Evolutionary conservation across 2,329 filamentous ascomycete species (phyloP).

Genomic region (Coniochaeta hoffmannii): DNA sequence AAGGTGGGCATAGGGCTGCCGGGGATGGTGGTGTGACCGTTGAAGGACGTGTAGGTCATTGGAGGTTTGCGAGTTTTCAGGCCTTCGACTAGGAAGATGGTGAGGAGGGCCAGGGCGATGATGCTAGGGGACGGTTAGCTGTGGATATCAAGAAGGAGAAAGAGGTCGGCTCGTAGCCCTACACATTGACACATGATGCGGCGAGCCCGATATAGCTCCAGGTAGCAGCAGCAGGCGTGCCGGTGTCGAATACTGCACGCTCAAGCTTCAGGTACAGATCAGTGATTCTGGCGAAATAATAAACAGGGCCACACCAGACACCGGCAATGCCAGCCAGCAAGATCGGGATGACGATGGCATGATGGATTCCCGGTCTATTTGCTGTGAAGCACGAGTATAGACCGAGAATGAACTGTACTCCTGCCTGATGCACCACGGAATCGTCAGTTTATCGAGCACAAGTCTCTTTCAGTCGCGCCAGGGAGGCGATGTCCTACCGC

Average conservation of each 20-base stretch:
- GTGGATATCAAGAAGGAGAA: too few species aligned
- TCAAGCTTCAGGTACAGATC: conserved; percentile 4
- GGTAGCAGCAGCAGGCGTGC: conserved; percentile 3
- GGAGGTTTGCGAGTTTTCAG: neutral
- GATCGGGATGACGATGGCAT: conserved; percentile 7
- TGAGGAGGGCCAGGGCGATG: conserved; percentile 16
- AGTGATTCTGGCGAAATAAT: conserved; percentile 10
- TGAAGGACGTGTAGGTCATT: neutral
- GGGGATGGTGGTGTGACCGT: neutral
- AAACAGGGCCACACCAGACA: conserved; percentile 11
- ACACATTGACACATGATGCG: conserved; percentile 11
- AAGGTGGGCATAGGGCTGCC: neutral
- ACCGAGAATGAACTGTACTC: conserved; percentile 13
- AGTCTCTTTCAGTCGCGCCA: neutral
- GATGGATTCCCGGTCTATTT: conserved; percentile 6
- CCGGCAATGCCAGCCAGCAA: conserved; percentile 9
- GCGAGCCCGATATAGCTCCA: conserved; percentile 14
- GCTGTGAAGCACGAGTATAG: conserved; percentile 11
- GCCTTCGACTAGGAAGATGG: conserved; percentile 10
- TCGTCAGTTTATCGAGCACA: neutral
- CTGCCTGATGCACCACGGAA: conserved; percentile 5
- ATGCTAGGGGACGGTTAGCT: conserved; percentile 5
- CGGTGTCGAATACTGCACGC: neutral
- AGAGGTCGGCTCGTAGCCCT: conserved; percentile 1
- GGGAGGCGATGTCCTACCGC: conserved; percentile 8